Conservation (phyloP, 345 rosid genomes). For the Heritiera fomes region DNA sequence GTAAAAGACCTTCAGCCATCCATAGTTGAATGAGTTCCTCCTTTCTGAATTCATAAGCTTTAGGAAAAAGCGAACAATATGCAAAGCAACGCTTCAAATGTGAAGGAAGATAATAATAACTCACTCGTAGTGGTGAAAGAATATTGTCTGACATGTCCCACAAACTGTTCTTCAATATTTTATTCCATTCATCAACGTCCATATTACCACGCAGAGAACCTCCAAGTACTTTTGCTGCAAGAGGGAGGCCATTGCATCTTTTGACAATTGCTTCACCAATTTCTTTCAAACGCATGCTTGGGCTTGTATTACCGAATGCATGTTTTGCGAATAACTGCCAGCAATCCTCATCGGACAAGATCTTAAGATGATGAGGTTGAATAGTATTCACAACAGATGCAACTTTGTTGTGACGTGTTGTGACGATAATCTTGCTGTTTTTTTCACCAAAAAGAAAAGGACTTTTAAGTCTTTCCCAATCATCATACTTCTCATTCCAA, state of each 20-base stretch:
- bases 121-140: not conserved
- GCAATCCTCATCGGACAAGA: constrained; percentile 29
- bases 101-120: constrained; percentile 32
- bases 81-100: constrained; percentile 29
- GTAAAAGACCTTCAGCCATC: constrained; percentile 29
- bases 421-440: constrained; percentile 31
- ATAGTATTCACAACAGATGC: constrained; percentile 26
- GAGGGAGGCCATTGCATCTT: constrained; percentile 31
- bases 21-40: constrained; percentile 22
- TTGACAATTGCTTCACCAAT: constrained; percentile 26
- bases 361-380: constrained; percentile 21
- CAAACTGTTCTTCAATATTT: constrained; percentile 13
- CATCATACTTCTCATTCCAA: constrained; percentile 14
- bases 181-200: constrained; percentile 14
- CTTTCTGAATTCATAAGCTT: constrained; percentile 19
- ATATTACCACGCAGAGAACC: constrained; percentile 5
- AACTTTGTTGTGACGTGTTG: constrained; percentile 26
- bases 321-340: constrained; percentile 26
- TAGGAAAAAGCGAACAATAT: constrained; percentile 30
- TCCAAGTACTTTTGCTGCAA: constrained; percentile 25
- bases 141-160: constrained; percentile 22
- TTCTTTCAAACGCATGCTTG: not conserved
- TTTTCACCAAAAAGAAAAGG: constrained; percentile 22
- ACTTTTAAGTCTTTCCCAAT: constrained; percentile 28
- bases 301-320: constrained; percentile 23